phyloP scores from a whole-genome alignment of 306 rosid genomes.

The Lupinus albus region DNA sequence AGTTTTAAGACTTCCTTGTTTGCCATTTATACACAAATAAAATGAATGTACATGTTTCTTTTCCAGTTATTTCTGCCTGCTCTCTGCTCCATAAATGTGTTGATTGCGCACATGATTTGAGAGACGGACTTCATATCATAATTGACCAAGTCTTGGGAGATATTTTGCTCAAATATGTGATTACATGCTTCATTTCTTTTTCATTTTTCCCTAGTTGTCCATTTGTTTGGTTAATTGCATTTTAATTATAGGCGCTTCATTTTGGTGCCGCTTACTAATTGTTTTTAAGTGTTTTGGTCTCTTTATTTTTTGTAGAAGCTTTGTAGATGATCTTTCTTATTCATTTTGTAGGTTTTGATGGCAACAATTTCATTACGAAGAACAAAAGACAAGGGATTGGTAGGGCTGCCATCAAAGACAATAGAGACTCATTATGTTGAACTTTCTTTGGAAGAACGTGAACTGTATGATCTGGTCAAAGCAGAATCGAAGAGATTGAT shows the following conservation, averaged over 20 bases:
- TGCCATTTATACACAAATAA: not conserved
- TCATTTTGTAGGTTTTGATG: no score
- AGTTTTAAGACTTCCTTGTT: not conserved
- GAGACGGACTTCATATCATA: not conserved
- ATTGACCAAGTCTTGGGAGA: not conserved
- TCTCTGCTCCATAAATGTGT: not conserved
- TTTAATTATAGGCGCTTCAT: no score
- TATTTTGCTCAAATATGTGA: not conserved
- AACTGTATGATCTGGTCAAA: slow-evolving; percentile 65
- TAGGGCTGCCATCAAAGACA: slow-evolving; percentile 1
- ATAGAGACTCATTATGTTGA: no score
- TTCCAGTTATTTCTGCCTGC: not conserved
- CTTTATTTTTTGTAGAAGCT: no score
- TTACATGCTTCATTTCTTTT: not conserved
- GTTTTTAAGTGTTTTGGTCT: no score
- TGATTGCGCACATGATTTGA: not conserved
- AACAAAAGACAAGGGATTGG: not conserved
- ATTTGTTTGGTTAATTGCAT: no score
- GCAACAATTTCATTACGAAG: no score
- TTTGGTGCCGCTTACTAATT: no score
- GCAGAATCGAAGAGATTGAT: slow-evolving; percentile 46
- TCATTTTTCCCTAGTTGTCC: not conserved
- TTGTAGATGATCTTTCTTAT: no score
- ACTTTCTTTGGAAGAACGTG: slow-evolving; percentile 57
- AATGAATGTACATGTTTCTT: slow-evolving; percentile 10